Percentiles rank a stretch among this genome's conserved stretches.
These are phyloP conservation scores for Sporothrix luriei DNA, from an alignment of 2,329 filamentous ascomycete species.

Conservation along the genomic window DNA sequence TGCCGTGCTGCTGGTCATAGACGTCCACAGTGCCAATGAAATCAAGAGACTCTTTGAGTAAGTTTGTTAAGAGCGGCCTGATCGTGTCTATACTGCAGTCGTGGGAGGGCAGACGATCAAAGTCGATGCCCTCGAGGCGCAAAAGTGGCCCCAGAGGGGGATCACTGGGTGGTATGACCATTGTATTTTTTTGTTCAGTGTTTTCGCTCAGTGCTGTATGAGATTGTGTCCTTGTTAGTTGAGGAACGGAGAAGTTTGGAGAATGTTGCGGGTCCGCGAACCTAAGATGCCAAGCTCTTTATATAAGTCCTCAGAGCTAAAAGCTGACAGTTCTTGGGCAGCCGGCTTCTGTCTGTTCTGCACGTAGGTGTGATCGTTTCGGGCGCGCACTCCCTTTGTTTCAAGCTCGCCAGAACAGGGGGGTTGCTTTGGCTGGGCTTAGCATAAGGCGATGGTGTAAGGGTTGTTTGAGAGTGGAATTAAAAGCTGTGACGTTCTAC, in stretches of 20 bases:
- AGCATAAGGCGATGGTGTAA: neutral
- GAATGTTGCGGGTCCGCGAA: neutral
- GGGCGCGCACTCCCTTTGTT: conserved; percentile 22
- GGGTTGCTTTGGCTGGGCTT: conserved; percentile 5
- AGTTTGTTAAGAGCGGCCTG: conserved; percentile 53
- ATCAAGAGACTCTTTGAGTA: conserved; percentile 61
- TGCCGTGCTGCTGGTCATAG: conserved; percentile 31
- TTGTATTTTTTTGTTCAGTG: too few species aligned
- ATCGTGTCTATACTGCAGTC: conserved; percentile 49
- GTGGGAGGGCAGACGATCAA: conserved; percentile 51
- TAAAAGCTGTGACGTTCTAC: neutral
- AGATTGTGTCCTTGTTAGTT: neutral
- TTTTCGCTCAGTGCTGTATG: neutral
- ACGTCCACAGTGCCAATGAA: conserved; percentile 55
- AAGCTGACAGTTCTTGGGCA: neutral
- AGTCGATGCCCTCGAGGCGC: conserved; percentile 56
- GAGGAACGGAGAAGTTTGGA: neutral
- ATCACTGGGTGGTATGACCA: conserved; percentile 10
- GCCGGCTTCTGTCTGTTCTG: neutral
- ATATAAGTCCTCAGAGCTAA: neutral
- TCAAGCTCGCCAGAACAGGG: conserved; percentile 23
- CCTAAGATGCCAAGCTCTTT: conserved; percentile 19
- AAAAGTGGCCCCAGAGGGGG: conserved; percentile 51
- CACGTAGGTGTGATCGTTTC: neutral
- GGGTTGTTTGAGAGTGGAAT: conserved; percentile 23